Percentiles rank a stretch among this genome's conserved stretches.
Conservation (phyloP, 2,329 filamentous ascomycete species). For the Dryadomyces quercus-mongolicae region DNA sequence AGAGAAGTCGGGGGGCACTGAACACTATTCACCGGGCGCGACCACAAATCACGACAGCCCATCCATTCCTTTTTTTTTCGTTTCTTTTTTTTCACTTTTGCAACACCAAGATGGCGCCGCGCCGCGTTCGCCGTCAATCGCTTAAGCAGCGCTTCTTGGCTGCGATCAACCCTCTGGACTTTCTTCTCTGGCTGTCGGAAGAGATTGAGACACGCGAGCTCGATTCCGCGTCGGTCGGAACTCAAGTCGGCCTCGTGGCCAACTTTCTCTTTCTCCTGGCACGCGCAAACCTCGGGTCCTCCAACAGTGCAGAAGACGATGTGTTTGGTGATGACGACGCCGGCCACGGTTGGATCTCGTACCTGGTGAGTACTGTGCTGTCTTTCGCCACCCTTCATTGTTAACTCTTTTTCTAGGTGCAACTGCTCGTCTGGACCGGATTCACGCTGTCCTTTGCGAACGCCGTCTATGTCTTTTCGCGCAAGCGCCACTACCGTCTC, state of each 20-base stretch:
- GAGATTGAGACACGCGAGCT: slow-evolving; percentile 86
- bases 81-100: neutral
- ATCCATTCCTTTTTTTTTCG: neutral
- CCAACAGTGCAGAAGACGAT: slow-evolving; percentile 45
- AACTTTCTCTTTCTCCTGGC: slow-evolving; percentile 76
- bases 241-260: slow-evolving; percentile 59
- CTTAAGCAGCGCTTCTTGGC: slow-evolving; percentile 69
- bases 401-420: slow-evolving; percentile 35
- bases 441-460: slow-evolving; percentile 58
- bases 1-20: no score
- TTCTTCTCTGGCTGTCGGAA: slow-evolving; percentile 81
- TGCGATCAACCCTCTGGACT: slow-evolving; percentile 77
- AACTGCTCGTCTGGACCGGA: slow-evolving; percentile 59
- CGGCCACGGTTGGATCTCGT: slow-evolving; percentile 11
- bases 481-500: slow-evolving; percentile 76
- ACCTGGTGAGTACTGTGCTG: slow-evolving; percentile 8
- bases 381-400: neutral
- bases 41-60: neutral
- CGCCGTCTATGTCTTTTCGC: slow-evolving; percentile 67
- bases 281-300: slow-evolving; percentile 57
- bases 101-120: slow-evolving; percentile 52
- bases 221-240: slow-evolving; percentile 70
- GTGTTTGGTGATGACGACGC: slow-evolving; percentile 58
- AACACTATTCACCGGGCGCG: no score
- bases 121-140: slow-evolving; percentile 72